phyloP scores from a whole-genome alignment of 306 rosid genomes.

The Datisca glomerata region DNA sequence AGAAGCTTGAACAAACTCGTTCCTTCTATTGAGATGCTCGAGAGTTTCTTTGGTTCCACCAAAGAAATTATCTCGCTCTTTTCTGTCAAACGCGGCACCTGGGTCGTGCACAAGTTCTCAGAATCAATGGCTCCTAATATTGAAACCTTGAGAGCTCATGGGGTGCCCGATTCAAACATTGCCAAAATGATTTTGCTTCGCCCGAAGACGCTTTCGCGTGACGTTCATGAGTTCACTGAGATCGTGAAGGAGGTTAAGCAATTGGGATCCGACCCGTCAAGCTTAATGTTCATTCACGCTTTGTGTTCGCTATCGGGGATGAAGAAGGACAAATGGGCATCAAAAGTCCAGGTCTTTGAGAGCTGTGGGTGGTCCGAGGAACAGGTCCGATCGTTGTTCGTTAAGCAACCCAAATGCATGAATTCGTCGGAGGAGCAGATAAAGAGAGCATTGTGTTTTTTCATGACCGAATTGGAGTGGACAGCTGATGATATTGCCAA shows the following conservation, averaged over 20 bases:
- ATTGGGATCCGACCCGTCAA: slow-evolving; percentile 10
- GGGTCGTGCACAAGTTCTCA: slow-evolving; percentile 6
- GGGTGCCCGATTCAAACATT: slow-evolving; percentile 3
- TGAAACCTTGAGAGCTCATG: slow-evolving; percentile 6
- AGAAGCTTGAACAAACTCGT: slow-evolving; percentile 12
- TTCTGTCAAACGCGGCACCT: slow-evolving; percentile 4
- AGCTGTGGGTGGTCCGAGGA: slow-evolving; percentile 20
- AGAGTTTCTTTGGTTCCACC: slow-evolving; percentile 3
- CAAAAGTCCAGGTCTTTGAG: slow-evolving; percentile 13
- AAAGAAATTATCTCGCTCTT: slow-evolving; percentile 1
- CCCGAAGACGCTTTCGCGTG: slow-evolving; percentile 4
- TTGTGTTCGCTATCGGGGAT: slow-evolving; percentile 6
- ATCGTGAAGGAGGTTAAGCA: slow-evolving; percentile 4
- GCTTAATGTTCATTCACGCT: slow-evolving; percentile 14
- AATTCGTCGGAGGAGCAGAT: slow-evolving; percentile 7
- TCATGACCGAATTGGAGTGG: slow-evolving; percentile 10
- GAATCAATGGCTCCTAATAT: slow-evolving; percentile 8
- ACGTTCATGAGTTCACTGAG: slow-evolving; percentile 1
- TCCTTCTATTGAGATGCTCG: slow-evolving; percentile 13
- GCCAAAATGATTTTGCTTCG: neutral
- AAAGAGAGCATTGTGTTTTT: slow-evolving; percentile 4
- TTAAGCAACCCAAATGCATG: slow-evolving; percentile 11
- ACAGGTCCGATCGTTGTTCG: slow-evolving; percentile 10
- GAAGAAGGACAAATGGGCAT: slow-evolving; percentile 13
- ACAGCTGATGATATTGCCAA: slow-evolving; percentile 1